Base-by-base conservation (phyloP, 1,139 yeast species). In the Lodderomyces theae region DNA sequence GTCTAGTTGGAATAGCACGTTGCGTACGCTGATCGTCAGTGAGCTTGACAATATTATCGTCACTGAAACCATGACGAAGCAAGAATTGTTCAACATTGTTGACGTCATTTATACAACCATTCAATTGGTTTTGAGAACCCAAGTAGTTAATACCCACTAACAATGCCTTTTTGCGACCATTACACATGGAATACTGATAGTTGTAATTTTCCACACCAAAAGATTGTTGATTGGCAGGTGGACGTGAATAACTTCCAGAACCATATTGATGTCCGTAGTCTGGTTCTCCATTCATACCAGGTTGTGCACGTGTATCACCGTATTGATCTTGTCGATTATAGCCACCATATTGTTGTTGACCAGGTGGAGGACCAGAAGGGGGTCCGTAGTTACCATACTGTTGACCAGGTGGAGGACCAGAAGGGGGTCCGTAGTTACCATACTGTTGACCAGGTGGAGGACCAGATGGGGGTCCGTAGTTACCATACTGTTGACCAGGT, bases 51-150 rank as follows among this genome's bases (percentile, higher is more conserved):
- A 90, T 88, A 57, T 90, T 95, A 19, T 84, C 90, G 51, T 74
- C 69, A 24, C 63, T 57, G 62, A 86, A 90, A 0, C 96, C 96
- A 53, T 74, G 80, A 33, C 70, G 60, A 41, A 77, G 69, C 50
- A 83, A 64, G 52, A 80, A 83, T 37, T 61, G 60, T 51, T 74
- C 69, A 74, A 83, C 80, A 58, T 80, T 82, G 51, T 75, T 70
- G 26, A 79, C 86, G 61, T 85, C 94, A 56, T 90, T 90, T 60
- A 90, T 86, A 62, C 97, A 89, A 1, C 97, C 97, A 42, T 83
- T 69, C 46, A 90, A 69, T 49, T 75, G 81, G 58, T 80, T 83
- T 38, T 64, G 66, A n/a, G 84, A 63, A 9, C 95, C 95, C 52
- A 81, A 72, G 63, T 90, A 90, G 65, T 90, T 90, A 63, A 88